Evolutionary conservation across 2,329 filamentous ascomycete genomes (phyloP), one percentile per base, ranked within the genome.

Genomic region (Penicillium hesseltinei): DNA sequence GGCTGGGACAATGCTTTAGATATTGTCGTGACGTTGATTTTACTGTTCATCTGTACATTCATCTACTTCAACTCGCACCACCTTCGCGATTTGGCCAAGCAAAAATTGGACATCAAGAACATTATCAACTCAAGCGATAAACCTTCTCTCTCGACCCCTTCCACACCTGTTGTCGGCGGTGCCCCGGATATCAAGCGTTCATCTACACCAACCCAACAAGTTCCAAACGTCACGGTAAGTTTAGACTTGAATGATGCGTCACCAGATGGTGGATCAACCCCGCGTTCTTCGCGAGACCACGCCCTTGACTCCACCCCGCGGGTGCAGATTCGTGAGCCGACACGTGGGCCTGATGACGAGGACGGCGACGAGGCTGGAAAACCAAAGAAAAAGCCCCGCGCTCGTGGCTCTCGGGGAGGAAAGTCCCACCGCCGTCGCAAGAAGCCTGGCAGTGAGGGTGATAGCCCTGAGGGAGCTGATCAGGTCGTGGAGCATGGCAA

Each of bases 331-430:
- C 68, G 72, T 25, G 76, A 78, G 49, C 70, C 72, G 3, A 71
- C 70, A 1, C 69, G 67, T 23, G 73, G 65, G 7, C 70, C 69
- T 13, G 73, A 75, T 9, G 70, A 72, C 39, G 59, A 64, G 15
- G 67, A 72, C 13, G 73, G 71, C 44, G 52, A 72, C 23, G 57
- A 65, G 29, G 57, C 63, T 17, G 78, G 78, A 40, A 78, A 77
- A 58, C 87, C 86, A 66, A 88, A 88, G 72, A 88, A 85, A 69
- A 90, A 88, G 70, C 81, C 84, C 0, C 87, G 89, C 54, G 47
- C 56, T 44, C 81, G 89, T 54, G 89, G 89, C 4, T 82, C 84
- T n/a, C 83, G 89, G 47, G 89, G 88, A 23, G 89, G 89, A 2
- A 82, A 88, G 70, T 86, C 88, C 58, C 83, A 84, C 60, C 84